A percentile compares a stretch with the other conserved stretches of the same genome.
Conservation (phyloP, 129 eudicot genomes). For the Tagetes erecta region DNA sequence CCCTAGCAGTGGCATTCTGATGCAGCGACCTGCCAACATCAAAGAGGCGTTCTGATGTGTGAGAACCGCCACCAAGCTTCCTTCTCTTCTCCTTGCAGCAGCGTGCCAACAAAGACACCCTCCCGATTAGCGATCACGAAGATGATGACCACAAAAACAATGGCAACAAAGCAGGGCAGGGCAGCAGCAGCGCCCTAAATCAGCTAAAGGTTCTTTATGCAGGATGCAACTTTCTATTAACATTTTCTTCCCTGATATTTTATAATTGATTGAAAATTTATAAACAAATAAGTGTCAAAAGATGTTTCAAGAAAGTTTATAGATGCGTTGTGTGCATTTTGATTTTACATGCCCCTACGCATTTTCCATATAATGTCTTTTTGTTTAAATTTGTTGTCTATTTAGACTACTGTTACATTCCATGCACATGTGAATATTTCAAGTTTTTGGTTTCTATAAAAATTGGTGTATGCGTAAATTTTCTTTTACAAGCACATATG, state of each 20-base stretch:
- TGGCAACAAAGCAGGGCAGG: background rate
- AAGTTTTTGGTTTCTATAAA: no score
- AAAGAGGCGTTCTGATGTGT: background rate
- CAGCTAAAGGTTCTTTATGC: background rate
- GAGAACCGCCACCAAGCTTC: background rate
- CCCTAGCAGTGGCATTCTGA: background rate
- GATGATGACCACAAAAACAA: background rate
- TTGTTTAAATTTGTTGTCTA: background rate
- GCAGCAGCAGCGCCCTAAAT: background rate
- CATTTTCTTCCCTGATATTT: background rate
- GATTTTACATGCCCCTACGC: background rate
- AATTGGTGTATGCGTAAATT: background rate
- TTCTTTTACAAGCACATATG: background rate
- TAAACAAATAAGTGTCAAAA: no score
- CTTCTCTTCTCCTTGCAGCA: background rate
- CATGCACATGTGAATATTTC: background rate
- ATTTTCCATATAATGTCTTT: background rate
- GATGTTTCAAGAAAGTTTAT: background rate
- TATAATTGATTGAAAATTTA: background rate
- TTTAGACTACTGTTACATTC: background rate
- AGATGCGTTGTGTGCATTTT: background rate
- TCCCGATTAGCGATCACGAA: background rate
- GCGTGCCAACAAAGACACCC: background rate
- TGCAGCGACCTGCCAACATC: background rate
- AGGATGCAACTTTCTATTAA: background rate